phyloP scores from a whole-genome alignment of 768 basidiomycete species.

The Aureoboletus auriporus region DNA sequence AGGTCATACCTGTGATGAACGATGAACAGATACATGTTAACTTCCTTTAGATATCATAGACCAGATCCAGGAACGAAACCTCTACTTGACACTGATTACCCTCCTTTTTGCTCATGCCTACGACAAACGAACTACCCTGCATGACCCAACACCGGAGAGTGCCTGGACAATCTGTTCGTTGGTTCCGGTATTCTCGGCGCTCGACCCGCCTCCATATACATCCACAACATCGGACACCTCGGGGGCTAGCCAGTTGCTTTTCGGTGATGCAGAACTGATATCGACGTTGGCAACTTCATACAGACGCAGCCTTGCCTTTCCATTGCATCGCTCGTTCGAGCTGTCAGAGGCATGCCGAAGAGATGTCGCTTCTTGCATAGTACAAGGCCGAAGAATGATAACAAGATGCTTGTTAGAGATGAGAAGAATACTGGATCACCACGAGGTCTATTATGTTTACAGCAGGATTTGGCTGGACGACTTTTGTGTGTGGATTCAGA shows the following conservation, averaged over 20 bases:
- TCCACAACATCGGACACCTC: conserved; percentile 12
- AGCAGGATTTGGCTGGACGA: conserved; percentile 86
- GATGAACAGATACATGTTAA: neutral
- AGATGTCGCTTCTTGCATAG: conserved; percentile 59
- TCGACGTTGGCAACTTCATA: conserved; percentile 59
- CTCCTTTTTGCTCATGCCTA: conserved; percentile 80
- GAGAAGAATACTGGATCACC: conserved; percentile 72
- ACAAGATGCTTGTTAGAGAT: conserved; percentile 66
- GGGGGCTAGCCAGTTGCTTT: conserved; percentile 14
- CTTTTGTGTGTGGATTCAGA: conserved; percentile 77
- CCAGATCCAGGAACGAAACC: conserved; percentile 47
- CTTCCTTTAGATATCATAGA: conserved; percentile 56
- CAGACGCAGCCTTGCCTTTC: conserved; percentile 71
- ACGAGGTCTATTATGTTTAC: conserved; percentile 87
- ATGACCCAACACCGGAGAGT: conserved; percentile 83
- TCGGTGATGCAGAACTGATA: conserved; percentile 44
- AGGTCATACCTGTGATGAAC: conserved; percentile 11
- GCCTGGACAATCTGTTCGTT: conserved; percentile 80
- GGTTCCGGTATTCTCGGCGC: conserved; percentile 76
- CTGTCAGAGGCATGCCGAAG: conserved; percentile 64
- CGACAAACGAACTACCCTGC: conserved; percentile 71
- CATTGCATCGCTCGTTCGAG: conserved; percentile 74
- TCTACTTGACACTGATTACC: conserved; percentile 67
- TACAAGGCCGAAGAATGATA: conserved; percentile 57
- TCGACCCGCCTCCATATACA: conserved; percentile 63